Evolutionary conservation across 1,284 basidiomycete species (phyloP).

Genomic region (Peniophora sp.): DNA sequence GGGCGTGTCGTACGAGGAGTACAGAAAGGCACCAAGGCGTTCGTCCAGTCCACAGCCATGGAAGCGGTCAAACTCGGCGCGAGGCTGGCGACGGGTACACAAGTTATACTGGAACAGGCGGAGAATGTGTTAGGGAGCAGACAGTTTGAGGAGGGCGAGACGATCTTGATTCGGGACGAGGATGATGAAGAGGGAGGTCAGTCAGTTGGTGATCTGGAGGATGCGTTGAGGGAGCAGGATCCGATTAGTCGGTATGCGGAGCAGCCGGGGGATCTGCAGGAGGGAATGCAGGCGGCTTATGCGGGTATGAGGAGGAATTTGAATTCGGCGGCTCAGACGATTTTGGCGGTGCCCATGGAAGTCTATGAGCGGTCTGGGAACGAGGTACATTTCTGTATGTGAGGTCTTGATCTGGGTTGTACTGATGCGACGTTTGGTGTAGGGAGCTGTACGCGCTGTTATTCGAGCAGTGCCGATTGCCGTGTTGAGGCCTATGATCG

Average conservation of each 20-base stretch:
- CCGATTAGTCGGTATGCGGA: conserved; percentile 84
- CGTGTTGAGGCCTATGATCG: conserved; percentile 93
- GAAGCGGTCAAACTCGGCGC: conserved; percentile 97
- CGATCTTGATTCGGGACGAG: conserved; percentile 33
- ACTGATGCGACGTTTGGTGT: conserved; percentile 4
- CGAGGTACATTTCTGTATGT: conserved; percentile 49
- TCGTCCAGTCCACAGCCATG: conserved; percentile 88
- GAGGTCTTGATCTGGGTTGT: background rate
- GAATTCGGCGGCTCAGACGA: conserved; percentile 93
- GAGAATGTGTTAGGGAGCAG: conserved; percentile 82
- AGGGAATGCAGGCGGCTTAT: conserved; percentile 90
- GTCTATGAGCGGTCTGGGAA: conserved; percentile 90
- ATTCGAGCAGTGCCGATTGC: conserved; percentile 96
- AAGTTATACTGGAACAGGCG: conserved; percentile 93
- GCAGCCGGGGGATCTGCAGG: conserved; percentile 77
- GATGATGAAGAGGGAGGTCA: conserved; percentile 25
- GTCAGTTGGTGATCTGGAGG: conserved; percentile 34
- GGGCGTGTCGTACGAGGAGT: conserved; percentile 88
- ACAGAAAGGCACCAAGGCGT: conserved; percentile 90
- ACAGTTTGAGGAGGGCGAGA: conserved; percentile 59
- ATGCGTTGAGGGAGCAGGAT: conserved; percentile 25
- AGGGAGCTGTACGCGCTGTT: conserved; percentile 89
- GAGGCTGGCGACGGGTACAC: conserved; percentile 90
- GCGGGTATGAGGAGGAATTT: conserved; percentile 78
- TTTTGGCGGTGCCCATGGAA: conserved; percentile 98